phyloP scores from a whole-genome alignment of 768 basidiomycete species.

The Stropharia rugosoannulata region DNA sequence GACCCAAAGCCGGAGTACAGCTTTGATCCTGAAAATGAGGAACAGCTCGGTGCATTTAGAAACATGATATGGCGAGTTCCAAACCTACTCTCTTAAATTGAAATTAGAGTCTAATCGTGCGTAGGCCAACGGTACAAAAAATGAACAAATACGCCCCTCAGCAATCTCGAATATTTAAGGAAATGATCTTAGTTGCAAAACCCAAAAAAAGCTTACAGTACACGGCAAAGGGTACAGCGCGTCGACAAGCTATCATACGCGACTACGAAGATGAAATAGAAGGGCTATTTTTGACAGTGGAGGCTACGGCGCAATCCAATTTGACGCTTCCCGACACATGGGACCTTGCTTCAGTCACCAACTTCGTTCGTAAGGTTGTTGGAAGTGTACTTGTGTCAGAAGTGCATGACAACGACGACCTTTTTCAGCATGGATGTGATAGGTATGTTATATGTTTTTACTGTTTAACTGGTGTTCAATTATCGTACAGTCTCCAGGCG shows the following conservation, averaged over 20 bases:
- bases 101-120: too few species aligned
- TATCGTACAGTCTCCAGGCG: conserved; percentile 2
- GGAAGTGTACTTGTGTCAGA: conserved; percentile 2
- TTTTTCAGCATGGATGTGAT: conserved; percentile 11
- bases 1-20: conserved; percentile 8
- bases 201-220: conserved; percentile 40
- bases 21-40: conserved; percentile 23
- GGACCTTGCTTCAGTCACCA: neutral
- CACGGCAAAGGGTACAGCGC: conserved; percentile 39
- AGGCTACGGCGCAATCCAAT: conserved; percentile 15
- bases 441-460: neutral
- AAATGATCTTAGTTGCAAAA: conserved; percentile 44
- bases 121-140: conserved; percentile 39
- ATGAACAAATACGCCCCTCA: conserved; percentile 40
- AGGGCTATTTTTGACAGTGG: conserved; percentile 4
- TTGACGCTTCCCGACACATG: conserved; percentile 5
- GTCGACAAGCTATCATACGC: conserved; percentile 33
- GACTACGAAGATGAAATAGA: conserved; percentile 42
- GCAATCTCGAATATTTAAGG: conserved; percentile 45
- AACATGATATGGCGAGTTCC: conserved; percentile 22
- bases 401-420: conserved; percentile 1
- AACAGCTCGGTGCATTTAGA: conserved; percentile 18
- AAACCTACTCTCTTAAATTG: neutral
- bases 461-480: neutral
- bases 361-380: conserved; percentile 9